Evolutionary conservation across 2,329 filamentous ascomycete species (phyloP).

Genomic region (Verticillium klebahnii): DNA sequence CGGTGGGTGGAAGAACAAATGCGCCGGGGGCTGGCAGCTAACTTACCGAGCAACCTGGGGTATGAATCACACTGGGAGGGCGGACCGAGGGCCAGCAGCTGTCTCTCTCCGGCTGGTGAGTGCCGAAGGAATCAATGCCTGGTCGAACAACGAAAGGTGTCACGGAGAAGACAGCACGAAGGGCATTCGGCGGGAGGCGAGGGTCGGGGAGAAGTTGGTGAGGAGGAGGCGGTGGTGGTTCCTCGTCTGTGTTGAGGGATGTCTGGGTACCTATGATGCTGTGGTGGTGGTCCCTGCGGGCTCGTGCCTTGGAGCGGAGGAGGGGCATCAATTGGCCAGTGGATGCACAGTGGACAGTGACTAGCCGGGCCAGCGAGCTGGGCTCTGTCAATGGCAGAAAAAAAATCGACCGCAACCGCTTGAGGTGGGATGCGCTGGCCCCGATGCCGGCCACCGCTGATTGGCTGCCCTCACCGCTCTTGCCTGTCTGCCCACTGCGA

Average conservation of each 20-base stretch:
- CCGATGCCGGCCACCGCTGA: neutral
- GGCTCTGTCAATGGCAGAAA: neutral
- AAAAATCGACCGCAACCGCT: constrained; percentile 9
- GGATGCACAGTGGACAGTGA: neutral
- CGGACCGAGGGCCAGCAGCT: neutral
- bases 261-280: neutral
- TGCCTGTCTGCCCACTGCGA: neutral
- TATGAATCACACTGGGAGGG: neutral
- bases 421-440: neutral
- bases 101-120: neutral
- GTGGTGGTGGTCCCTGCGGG: neutral
- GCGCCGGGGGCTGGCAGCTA: neutral
- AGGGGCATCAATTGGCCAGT: constrained; percentile 6
- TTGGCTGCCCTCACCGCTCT: neutral
- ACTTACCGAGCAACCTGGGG: neutral
- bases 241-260: neutral
- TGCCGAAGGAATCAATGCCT: neutral
- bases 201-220: neutral
- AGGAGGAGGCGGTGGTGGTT: neutral
- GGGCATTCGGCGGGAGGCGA: neutral
- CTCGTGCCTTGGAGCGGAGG: neutral
- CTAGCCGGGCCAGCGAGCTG: neutral
- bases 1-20: constrained; percentile 12
- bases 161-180: neutral
- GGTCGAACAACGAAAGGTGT: neutral